Evolutionary conservation across 345 rosid genomes (phyloP), one percentile per base, ranked within the genome.

Genomic region (Pugionium dolabratum): DNA sequence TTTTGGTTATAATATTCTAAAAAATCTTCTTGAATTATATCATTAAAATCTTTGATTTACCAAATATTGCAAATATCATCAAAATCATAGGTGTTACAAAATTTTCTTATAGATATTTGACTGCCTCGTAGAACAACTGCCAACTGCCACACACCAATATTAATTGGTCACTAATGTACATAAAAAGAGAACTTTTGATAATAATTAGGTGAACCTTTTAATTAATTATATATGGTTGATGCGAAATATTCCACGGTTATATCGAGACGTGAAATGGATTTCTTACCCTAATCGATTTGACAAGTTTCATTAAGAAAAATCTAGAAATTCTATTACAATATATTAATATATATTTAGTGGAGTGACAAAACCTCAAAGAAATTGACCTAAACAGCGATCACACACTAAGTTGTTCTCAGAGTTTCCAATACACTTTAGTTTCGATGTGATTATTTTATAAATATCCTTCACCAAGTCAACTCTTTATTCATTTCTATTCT

Each of bases 201-300:
- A 50, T 42, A 49, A 53, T 51, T 50, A 2, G 45, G 30, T 69
- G 44, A 45, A 62, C 4, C 0, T 34, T 33, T 33, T 7, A 35
- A 2, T 33, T 26, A 49, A 35, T 46, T 9, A 9, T 5, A 30
- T 46, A 57, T 58, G 45, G 73, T 59, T 49, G 59, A 27, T 68
- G 48, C 9, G 35, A 49, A 2, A 37, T 7, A 35, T 65, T 72
- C 66, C 66, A 50, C 50, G 58, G 47, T 57, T 57, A 34, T 72
- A 48, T 36, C 9, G 47, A 28, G 26, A 39, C 42, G n/a, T 73
- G 77, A 73, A 44, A 67, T 59, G 9, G 77, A 73, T 67, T 31
- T 73, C 63, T 61, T 67, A 73, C 68, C 73, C 26, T 67, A 32
- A 60, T 45, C 69, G 73, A 74, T 74, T 67, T 74, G 77, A 67